Conservation (phyloP, 2,329 filamentous ascomycete genomes). For the Fonsecaea nubica region DNA sequence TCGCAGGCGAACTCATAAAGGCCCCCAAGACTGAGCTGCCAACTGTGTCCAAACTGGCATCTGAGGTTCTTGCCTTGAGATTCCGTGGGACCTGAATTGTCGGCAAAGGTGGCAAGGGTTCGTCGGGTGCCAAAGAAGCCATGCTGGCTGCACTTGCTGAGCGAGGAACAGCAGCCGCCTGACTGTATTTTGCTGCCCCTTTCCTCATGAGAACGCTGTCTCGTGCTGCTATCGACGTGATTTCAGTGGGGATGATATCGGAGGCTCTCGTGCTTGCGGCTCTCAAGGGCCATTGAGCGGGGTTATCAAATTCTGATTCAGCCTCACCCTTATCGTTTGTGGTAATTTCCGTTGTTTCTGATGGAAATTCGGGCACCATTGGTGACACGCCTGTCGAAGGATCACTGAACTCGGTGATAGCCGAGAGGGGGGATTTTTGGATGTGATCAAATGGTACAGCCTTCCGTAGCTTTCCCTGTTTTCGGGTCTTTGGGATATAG, state of each 20-base stretch:
- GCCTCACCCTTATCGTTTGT: constrained; percentile 32
- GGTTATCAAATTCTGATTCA: constrained; percentile 33
- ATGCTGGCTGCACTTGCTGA: constrained; percentile 41
- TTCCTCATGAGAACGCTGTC: constrained; percentile 32
- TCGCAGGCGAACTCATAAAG: constrained; percentile 23
- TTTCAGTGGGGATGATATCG: constrained; percentile 23
- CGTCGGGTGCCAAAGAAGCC: constrained; percentile 46
- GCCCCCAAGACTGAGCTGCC: constrained; percentile 30
- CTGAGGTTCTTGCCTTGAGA: constrained; percentile 17
- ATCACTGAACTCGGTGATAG: constrained; percentile 41
- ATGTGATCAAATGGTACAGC: constrained; percentile 44
- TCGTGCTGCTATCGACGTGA: constrained; percentile 25
- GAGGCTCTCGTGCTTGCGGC: constrained; percentile 36
- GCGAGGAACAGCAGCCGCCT: constrained; percentile 41
- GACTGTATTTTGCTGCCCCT: constrained; percentile 30
- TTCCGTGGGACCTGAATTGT: constrained; percentile 14
- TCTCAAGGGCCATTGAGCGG: constrained; percentile 44
- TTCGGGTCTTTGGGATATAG: constrained; percentile 46
- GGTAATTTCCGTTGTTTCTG: constrained; percentile 32
- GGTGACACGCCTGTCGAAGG: constrained; percentile 44
- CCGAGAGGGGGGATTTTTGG: constrained; percentile 43
- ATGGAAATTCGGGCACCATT: constrained; percentile 45
- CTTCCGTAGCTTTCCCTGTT: constrained; percentile 42
- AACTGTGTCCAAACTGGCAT: constrained; percentile 22
- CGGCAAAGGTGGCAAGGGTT: constrained; percentile 48